Evolutionary conservation across 768 basidiomycete genomes (phyloP), one percentile per base, ranked within the genome.

Genomic region (Boletellus ananiceps): DNA sequence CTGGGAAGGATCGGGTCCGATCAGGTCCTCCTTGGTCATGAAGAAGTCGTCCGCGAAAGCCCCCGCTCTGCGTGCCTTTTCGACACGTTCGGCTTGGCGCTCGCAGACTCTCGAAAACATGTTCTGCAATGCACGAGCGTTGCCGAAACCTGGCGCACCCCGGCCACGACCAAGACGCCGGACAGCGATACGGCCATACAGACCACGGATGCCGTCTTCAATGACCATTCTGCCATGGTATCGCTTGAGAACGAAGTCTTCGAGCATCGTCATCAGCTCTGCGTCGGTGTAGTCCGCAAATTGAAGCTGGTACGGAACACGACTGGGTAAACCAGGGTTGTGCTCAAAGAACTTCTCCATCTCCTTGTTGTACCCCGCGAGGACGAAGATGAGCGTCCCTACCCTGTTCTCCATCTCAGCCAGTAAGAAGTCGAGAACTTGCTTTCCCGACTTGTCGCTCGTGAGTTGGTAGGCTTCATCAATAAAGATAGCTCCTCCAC

Each of bases 321-420:
- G 81, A 64, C 84, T 85, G 8, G 67, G 65, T 12, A 87, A 62
- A 2, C 85, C 85, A 2, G 85, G 84, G 56, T 87, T 86, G 51
- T 85, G 84, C 51, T 86, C 84, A 51, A 87, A 86, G 67, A 87
- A 87, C 38, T 74, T 79, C 55, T 87, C 85, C 86, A 87, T 86
- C 62, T 87, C 71, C 46, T 77, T 81, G 61, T 69, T 76, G 60
- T 87, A 87, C 4, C 85, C 85, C 0, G 86, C 85, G 2, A 87
- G 69, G 46, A 87, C 78, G 65, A 87, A 87, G 11, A 84, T 80
- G 6, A 86, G 54, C 6, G 69, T 78, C 5, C 83, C 86, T 4
- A 81, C 71, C 31, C 76, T 73, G 58, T 86, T 86, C 57, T 86
- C 84, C 81, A 87, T 86, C 61, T 87, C 84, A 0, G 85, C 83